Evolutionary conservation across 768 basidiomycete species (phyloP), one percentile per base, ranked within the genome.

Genomic region (Leccinum disarticulatum): DNA sequence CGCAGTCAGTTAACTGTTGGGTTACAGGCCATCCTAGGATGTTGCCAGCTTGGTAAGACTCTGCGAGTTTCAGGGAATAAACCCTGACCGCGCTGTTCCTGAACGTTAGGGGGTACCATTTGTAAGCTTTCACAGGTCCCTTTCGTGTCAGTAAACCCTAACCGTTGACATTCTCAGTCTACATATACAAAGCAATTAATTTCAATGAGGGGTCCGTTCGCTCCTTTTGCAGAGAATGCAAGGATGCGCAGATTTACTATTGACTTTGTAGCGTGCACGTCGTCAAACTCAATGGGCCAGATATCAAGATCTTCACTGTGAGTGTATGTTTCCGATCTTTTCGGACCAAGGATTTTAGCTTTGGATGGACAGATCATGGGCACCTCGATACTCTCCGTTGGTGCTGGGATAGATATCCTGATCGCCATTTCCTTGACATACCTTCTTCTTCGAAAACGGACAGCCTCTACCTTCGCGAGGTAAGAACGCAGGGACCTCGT

Each of bases 21-120:
- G 7, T 14, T 33, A 11, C 48, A 65, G 64, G 27, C 48, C 31
- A 47, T 58, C 2, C n/a, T 56, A 28, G 58, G 55, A 5, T 5
- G 50, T 1, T 53, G 27, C 15, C 64, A 66, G 27, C 46, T 66
- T 3, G 61, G 65, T 66, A 41, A 56, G 58, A 36, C 4, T 28
- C 13, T 6, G 14, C 4, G 11, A 2, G 17, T 19, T 27, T 2
- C 3, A 6, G 9, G 10, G 27, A n/a, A 25, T 14, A 0, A 27
- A 6, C 14, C 10, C 59, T 64, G 8, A 66, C 10, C 19, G 0
- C 8, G 1, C 14, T 25, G 7, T 7, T 55, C 41, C 6, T n/a
- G 25, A 6, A 35, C 22, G 11, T 6, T 22, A 67, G 66, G 31
- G 22, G 46, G 48, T 11, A 13, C 25, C 14, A 5, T 19, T 13